Evolutionary conservation across 164 flowering plant genomes (phyloP).

Genomic region (Paratinospora sagittata): DNA sequence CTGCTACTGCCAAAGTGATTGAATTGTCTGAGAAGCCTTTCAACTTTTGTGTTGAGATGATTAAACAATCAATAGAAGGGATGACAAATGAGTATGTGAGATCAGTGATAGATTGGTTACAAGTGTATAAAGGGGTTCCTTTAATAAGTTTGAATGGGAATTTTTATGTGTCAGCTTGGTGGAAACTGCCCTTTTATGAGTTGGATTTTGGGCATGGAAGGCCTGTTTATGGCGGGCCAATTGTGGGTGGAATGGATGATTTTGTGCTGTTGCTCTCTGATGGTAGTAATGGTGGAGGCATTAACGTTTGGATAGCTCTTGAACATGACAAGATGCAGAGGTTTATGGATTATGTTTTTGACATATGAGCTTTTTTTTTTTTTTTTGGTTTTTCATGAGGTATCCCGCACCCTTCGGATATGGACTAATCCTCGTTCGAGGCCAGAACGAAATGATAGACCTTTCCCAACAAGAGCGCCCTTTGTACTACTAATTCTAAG

Average conservation of each 20-base stretch:
- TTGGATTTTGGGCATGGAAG: conserved; percentile 44
- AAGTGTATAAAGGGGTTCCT: conserved; percentile 40
- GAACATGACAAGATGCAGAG: conserved; percentile 29
- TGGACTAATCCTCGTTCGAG: too few relatives aligned
- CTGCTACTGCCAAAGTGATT: conserved; percentile 30
- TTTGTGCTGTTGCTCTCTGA: conserved; percentile 41
- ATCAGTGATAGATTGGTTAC: conserved; percentile 46
- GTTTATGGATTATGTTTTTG: conserved; percentile 27
- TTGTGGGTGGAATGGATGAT: conserved; percentile 37
- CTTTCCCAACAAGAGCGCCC: too few relatives aligned
- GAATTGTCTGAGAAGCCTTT: conserved; percentile 32
- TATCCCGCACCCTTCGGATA: too few relatives aligned
- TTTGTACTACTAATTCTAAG: too few relatives aligned
- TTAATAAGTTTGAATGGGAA: conserved; percentile 29
- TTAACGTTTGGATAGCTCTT: conserved; percentile 38
- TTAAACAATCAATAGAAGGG: conserved; percentile 30
- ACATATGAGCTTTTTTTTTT: too few relatives aligned
- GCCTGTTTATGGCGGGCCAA: conserved; percentile 36
- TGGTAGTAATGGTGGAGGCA: conserved; percentile 25
- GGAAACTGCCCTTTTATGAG: conserved; percentile 34
- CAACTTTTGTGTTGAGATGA: conserved; percentile 28
- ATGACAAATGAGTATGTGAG: conserved; percentile 35
- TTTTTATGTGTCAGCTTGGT: conserved; percentile 47
- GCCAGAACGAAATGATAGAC: too few relatives aligned
- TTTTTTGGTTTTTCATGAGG: too few relatives aligned